Evolutionary conservation across 768 basidiomycete species (phyloP).

Genomic region (Rhodosporidiobolus odoratus): DNA sequence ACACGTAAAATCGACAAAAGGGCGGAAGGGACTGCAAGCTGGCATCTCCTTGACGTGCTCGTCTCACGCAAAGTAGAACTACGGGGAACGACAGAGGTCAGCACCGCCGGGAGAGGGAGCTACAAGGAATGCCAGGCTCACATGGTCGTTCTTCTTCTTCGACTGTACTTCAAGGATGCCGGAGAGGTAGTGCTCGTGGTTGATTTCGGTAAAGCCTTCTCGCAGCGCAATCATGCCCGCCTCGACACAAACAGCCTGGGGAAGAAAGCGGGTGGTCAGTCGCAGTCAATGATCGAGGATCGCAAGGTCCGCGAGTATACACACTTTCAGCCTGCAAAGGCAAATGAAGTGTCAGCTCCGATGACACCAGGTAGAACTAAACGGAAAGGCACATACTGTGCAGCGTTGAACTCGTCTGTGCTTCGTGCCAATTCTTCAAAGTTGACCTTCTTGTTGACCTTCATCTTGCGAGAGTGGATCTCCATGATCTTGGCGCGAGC

Average conservation of each 20-base stretch:
- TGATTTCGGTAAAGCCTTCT: slow-evolving; percentile 74
- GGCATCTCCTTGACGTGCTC: too few species aligned
- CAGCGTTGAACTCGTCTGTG: slow-evolving; percentile 98
- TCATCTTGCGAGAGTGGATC: slow-evolving; percentile 96
- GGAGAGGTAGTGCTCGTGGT: slow-evolving; percentile 92
- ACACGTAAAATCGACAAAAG: too few species aligned
- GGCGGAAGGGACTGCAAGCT: too few species aligned
- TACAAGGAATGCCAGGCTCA: not conserved
- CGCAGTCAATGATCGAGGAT: too few species aligned
- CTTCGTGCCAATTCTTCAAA: slow-evolving; percentile 93
- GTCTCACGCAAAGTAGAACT: not conserved
- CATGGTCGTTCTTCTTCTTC: slow-evolving; percentile 84
- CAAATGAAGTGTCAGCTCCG: slow-evolving; percentile 11
- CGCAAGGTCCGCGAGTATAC: too few species aligned
- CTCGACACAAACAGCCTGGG: slow-evolving; percentile 97
- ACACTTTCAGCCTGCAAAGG: slow-evolving; percentile 48
- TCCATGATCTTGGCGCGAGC: slow-evolving; percentile 94
- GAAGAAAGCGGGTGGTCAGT: too few species aligned
- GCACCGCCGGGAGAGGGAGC: not conserved
- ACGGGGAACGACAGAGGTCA: not conserved
- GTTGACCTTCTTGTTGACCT: slow-evolving; percentile 78
- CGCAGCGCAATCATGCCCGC: slow-evolving; percentile 97
- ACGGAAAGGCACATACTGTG: slow-evolving; percentile 53
- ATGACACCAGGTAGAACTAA: not conserved
- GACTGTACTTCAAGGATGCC: slow-evolving; percentile 90